Conservation (phyloP, 176 grass and related monocot species). For the Rhipidocladum racemiflorum region DNA sequence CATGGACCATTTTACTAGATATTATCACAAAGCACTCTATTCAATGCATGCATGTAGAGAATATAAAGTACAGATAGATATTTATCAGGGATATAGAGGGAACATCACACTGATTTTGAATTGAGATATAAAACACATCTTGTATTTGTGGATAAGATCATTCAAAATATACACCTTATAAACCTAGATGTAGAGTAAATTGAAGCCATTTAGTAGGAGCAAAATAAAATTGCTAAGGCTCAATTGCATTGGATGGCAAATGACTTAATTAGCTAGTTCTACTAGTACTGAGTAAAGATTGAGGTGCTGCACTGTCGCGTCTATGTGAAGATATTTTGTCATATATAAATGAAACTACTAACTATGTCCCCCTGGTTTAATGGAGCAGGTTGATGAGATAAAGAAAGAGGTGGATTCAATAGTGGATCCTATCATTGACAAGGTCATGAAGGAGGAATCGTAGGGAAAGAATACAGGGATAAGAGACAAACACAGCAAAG, state of each 20-base stretch:
- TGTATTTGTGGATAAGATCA: no score
- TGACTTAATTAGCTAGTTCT: no score
- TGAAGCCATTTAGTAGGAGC: background rate
- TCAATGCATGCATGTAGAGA: no score
- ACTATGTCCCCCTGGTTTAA: background rate
- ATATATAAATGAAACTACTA: background rate
- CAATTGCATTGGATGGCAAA: background rate
- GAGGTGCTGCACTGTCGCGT: background rate
- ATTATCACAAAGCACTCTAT: no score
- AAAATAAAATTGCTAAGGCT: background rate
- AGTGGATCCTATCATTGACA: constrained; percentile 48
- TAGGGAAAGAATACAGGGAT: background rate
- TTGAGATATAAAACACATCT: no score
- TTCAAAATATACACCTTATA: no score
- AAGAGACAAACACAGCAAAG: background rate
- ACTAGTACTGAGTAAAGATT: background rate
- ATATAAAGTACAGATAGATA: no score
- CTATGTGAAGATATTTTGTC: background rate
- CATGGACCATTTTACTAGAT: no score
- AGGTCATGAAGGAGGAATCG: constrained; percentile 1
- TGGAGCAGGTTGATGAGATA: constrained; percentile 54
- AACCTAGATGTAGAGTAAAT: no score
- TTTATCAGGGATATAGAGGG: no score
- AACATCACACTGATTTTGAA: no score
- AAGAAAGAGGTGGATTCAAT: constrained; percentile 48